These are phyloP conservation scores for Amaranthus hypochondriacus DNA, from an alignment of 148 eudicot genomes.

Conservation along the genomic window DNA sequence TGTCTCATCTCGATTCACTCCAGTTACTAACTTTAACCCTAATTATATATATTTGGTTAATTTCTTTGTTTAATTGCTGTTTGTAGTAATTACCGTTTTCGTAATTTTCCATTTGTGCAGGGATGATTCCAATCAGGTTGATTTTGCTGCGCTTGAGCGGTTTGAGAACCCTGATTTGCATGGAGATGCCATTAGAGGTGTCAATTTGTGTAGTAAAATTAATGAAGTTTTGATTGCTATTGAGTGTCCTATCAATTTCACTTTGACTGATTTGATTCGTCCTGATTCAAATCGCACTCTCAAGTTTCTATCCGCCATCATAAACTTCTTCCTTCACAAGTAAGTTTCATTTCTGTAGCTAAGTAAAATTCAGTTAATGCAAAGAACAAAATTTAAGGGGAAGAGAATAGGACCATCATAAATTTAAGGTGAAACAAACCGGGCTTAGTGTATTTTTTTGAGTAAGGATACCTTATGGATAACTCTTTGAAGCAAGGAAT, in stretches of 20 bases:
- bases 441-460: too few relatives aligned
- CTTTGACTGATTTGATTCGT: conserved; percentile 55
- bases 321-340: conserved; percentile 73
- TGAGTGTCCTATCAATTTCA: conserved; percentile 48
- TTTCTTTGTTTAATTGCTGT: neutral
- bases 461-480: too few relatives aligned
- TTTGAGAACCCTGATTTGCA: conserved; percentile 83
- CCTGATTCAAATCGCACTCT: conserved; percentile 62
- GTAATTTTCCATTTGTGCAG: conserved; percentile 30
- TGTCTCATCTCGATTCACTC: conserved; percentile 43
- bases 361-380: too few relatives aligned
- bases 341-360: conserved; percentile 10
- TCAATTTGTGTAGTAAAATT: conserved; percentile 47
- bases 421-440: too few relatives aligned
- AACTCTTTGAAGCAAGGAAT: too few relatives aligned
- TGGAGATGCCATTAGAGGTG: conserved; percentile 44
- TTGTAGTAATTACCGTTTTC: neutral
- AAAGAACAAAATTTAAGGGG: too few relatives aligned
- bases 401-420: too few relatives aligned
- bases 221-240: conserved; percentile 42
- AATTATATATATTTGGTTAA: neutral
- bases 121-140: conserved; percentile 65
- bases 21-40: conserved; percentile 25
- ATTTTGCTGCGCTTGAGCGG: conserved; percentile 58
- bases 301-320: conserved; percentile 52